Conservation (phyloP, 768 basidiomycete species). For the Mycena galopus region DNA sequence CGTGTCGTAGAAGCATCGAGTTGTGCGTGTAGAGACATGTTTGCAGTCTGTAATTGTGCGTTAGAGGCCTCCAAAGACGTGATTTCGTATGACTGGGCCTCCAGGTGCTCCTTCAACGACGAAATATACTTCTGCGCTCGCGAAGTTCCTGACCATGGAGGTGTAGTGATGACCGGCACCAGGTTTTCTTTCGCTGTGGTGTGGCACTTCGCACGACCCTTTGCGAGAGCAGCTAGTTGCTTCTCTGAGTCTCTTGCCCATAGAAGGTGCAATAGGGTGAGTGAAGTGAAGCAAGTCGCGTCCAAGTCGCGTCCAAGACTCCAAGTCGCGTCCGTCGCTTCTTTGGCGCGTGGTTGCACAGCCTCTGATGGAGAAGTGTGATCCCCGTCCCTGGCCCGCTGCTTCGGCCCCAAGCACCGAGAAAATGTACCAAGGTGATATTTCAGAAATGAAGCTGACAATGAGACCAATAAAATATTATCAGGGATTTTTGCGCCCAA, state of each 20-base stretch:
- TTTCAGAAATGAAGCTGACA: too few relatives aligned
- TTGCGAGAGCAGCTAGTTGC: not conserved
- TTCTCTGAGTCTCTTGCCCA: not conserved
- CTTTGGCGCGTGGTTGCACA: too few relatives aligned
- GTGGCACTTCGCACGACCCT: not conserved
- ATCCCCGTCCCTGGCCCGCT: too few relatives aligned
- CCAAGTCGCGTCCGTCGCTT: too few relatives aligned
- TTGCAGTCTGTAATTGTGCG: not conserved
- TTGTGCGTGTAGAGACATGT: not conserved
- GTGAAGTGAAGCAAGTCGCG: too few relatives aligned
- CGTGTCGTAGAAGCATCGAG: not conserved
- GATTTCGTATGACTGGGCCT: not conserved
- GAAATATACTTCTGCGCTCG: not conserved
- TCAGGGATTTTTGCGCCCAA: too few relatives aligned
- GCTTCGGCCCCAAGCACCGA: too few relatives aligned
- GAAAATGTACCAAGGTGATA: too few relatives aligned
- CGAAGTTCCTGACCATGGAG: not conserved
- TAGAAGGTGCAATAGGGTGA: too few relatives aligned
- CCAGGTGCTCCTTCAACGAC: not conserved
- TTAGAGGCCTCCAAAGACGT: not conserved
- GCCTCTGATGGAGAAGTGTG: too few relatives aligned
- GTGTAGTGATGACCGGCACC: not conserved
- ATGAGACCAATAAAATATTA: too few relatives aligned
- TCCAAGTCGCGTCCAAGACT: too few relatives aligned
- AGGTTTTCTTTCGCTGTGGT: not conserved